Conservation (phyloP, 139 green algal species). For the Pseudopediastrum boryanum region DNA sequence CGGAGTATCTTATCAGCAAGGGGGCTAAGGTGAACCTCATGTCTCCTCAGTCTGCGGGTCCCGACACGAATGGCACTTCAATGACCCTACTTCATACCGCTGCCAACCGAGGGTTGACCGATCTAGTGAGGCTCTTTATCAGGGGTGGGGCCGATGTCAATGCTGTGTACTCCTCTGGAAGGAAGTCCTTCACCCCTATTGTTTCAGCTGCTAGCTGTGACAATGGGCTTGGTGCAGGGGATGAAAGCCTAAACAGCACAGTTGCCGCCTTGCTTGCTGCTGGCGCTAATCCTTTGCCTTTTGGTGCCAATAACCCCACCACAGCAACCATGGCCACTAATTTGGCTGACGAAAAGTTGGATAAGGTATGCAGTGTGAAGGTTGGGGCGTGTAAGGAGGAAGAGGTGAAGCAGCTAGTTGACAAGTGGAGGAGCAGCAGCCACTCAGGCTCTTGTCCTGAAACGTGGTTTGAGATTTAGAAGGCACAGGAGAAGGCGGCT, state of each 20-base stretch:
- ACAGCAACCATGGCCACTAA: not conserved
- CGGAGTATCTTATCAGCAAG: constrained; percentile 1
- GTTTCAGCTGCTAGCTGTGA: not conserved
- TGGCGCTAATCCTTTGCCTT: not conserved
- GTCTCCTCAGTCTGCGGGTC: not conserved
- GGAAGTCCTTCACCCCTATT: not conserved
- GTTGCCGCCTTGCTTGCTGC: constrained; percentile 2
- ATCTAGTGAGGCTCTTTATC: not conserved
- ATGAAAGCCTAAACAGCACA: not conserved
- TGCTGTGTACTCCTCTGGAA: not conserved
- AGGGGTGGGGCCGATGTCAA: constrained; percentile 8
- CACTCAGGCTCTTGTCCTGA: not conserved
- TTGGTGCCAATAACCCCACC: not conserved
- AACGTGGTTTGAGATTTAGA: not conserved
- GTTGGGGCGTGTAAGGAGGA: not conserved
- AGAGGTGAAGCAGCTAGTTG: not conserved
- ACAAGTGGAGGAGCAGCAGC: not conserved
- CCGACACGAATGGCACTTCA: not conserved
- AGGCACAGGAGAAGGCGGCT: not conserved
- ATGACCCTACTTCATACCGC: not conserved
- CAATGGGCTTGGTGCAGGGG: not conserved
- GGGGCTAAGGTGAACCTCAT: constrained; percentile 8
- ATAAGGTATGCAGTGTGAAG: no score
- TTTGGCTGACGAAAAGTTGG: not conserved
- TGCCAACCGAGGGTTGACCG: not conserved